These are phyloP conservation scores for Candida buenavistaensis DNA, from an alignment of 1,139 yeast species.

Conservation along the genomic window DNA sequence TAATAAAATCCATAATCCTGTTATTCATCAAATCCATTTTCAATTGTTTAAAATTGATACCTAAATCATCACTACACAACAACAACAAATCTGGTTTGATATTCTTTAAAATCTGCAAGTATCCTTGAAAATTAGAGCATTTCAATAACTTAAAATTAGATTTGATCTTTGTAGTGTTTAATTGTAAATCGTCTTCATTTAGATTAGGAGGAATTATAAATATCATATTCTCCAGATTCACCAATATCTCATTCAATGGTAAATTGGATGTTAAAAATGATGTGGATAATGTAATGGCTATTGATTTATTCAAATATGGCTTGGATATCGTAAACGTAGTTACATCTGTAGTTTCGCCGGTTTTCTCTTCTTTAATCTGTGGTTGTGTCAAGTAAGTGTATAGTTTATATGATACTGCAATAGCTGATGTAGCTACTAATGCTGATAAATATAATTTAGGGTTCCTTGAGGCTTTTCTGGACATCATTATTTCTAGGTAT, in stretches of 20 bases:
- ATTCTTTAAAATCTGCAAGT: conserved; percentile 41
- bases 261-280: conserved; percentile 39
- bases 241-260: conserved; percentile 41
- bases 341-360: too few species aligned
- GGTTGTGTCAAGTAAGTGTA: conserved; percentile 23
- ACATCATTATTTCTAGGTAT: conserved; percentile 7
- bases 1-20: conserved; percentile 40
- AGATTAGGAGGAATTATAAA: conserved; percentile 49
- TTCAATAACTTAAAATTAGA: conserved; percentile 43
- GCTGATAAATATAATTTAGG: conserved; percentile 39
- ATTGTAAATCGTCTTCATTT: conserved; percentile 40
- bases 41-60: conserved; percentile 26
- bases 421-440: conserved; percentile 36
- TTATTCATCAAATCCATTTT: conserved; percentile 38
- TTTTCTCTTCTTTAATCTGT: too few species aligned
- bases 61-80: conserved; percentile 47
- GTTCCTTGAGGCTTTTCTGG: conserved; percentile 21
- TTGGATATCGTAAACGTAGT: conserved; percentile 14
- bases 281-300: conserved; percentile 47
- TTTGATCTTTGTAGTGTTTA: conserved; percentile 22
- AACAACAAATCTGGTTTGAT: conserved; percentile 44
- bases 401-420: conserved; percentile 36
- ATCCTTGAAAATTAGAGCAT: conserved; percentile 45
- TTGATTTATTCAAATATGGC: conserved; percentile 33
- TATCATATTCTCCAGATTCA: conserved; percentile 40